Evolutionary conservation across 2,329 filamentous ascomycete genomes (phyloP).

Genomic region (Colletotrichum aenigma): DNA sequence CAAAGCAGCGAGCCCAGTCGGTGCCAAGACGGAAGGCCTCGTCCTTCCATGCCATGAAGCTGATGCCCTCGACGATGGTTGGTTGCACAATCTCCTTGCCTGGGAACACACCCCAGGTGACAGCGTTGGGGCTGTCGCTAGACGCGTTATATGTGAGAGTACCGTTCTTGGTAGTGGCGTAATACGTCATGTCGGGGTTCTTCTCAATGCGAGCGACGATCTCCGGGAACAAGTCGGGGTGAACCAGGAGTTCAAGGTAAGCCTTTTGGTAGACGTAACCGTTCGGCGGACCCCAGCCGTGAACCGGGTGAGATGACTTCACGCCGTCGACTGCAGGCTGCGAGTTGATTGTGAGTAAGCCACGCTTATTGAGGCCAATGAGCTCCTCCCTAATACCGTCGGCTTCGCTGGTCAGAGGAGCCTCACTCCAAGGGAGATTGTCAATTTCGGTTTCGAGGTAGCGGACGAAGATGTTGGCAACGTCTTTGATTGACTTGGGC

Average conservation of each 20-base stretch:
- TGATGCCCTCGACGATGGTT: constrained; percentile 98
- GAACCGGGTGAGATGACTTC: constrained; percentile 83
- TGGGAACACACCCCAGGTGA: constrained; percentile 99
- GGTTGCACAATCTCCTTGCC: constrained; percentile 99
- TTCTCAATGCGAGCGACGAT: constrained; percentile 78
- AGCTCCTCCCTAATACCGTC: constrained; percentile 78
- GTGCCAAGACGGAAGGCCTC: constrained; percentile 92
- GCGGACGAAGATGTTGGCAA: constrained; percentile 81
- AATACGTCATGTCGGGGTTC: constrained; percentile 87
- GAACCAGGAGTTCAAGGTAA: constrained; percentile 89
- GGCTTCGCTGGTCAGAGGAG: constrained; percentile 82
- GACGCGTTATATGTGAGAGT: constrained; percentile 81
- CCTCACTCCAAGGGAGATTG: constrained; percentile 92
- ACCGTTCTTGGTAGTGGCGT: constrained; percentile 86
- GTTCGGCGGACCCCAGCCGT: constrained; percentile 94
- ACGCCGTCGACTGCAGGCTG: constrained; percentile 93
- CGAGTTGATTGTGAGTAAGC: constrained; percentile 94
- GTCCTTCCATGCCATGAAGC: constrained; percentile 98
- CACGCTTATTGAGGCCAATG: constrained; percentile 81
- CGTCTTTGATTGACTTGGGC: constrained; percentile 78
- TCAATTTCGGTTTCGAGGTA: constrained; percentile 85
- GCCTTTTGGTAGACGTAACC: constrained; percentile 99
- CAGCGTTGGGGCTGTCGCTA: constrained; percentile 90
- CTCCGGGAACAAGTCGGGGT: constrained; percentile 78
- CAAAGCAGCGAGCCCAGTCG: constrained; percentile 94